Conservation (phyloP, 345 rosid species). For the Pugionium cornutum region DNA sequence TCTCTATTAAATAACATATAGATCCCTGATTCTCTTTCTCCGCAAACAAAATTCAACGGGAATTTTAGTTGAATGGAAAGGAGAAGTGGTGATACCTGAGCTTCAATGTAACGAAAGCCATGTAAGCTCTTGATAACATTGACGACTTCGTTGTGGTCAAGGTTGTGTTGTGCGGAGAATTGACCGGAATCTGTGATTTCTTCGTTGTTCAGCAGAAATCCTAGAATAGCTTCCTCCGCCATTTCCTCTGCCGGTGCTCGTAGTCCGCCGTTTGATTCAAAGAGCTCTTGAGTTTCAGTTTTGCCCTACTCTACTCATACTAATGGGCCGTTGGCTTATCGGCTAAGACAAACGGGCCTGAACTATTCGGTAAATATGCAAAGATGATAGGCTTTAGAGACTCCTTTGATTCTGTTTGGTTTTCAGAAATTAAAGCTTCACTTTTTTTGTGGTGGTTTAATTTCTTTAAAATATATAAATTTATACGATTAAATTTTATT, state of each 20-base stretch:
- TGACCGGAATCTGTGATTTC: constrained; percentile 67
- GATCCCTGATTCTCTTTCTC: not conserved
- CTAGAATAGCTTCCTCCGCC: constrained; percentile 79
- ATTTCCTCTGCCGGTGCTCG: constrained; percentile 19
- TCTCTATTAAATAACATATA: not conserved
- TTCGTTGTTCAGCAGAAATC: constrained; percentile 51
- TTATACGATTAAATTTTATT: no score
- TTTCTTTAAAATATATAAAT: no score
- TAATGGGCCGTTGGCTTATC: no score
- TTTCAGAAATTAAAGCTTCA: no score
- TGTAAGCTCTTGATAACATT: constrained; percentile 82
- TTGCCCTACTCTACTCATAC: not conserved
- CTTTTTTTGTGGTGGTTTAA: no score
- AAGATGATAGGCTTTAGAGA: no score
- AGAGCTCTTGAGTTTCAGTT: constrained; percentile 13
- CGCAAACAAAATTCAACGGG: not conserved
- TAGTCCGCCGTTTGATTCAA: not conserved
- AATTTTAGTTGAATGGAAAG: not conserved
- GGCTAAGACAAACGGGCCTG: no score
- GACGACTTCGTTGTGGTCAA: constrained; percentile 68
- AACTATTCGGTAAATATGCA: no score
- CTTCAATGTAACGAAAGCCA: constrained; percentile 73
- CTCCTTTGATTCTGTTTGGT: no score
- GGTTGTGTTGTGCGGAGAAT: constrained; percentile 53
- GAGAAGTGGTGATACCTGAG: constrained; percentile 46